These are phyloP conservation scores for Asterochloris erici DNA, from an alignment of 139 green algal species.

Conservation along the genomic window DNA sequence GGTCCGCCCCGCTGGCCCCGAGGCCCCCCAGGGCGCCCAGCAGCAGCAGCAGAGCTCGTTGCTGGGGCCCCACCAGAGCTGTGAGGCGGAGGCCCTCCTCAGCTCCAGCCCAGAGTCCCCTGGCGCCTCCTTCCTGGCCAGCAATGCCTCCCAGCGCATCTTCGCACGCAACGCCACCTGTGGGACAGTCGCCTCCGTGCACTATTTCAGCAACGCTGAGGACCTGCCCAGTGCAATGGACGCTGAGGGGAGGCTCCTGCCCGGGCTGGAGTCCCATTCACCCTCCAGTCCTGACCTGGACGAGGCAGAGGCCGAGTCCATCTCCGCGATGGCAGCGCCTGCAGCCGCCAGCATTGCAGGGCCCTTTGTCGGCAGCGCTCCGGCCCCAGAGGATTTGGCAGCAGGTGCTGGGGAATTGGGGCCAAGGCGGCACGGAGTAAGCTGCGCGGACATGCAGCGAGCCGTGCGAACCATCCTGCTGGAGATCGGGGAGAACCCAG, in stretches of 20 bases:
- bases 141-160: conserved; percentile 1
- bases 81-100: background rate
- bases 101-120: background rate
- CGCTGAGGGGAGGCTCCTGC: background rate
- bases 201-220: background rate
- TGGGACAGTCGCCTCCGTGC: conserved; percentile 10
- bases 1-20: too few relatives aligned
- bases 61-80: too few relatives aligned
- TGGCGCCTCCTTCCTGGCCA: conserved; percentile 4
- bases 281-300: background rate
- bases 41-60: background rate
- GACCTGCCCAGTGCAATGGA: conserved; percentile 8
- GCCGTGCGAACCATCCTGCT: conserved; percentile 34
- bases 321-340: background rate
- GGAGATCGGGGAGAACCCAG: conserved; percentile 39
- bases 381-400: too few relatives aligned
- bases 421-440: background rate
- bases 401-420: background rate
- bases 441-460: conserved; percentile 16
- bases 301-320: background rate
- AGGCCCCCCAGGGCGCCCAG: background rate
- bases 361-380: too few relatives aligned
- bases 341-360: background rate
- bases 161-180: conserved; percentile 11
- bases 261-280: too few relatives aligned